Evolutionary conservation across 768 basidiomycete genomes (phyloP).

Genomic region (Lentinus tigrinus): DNA sequence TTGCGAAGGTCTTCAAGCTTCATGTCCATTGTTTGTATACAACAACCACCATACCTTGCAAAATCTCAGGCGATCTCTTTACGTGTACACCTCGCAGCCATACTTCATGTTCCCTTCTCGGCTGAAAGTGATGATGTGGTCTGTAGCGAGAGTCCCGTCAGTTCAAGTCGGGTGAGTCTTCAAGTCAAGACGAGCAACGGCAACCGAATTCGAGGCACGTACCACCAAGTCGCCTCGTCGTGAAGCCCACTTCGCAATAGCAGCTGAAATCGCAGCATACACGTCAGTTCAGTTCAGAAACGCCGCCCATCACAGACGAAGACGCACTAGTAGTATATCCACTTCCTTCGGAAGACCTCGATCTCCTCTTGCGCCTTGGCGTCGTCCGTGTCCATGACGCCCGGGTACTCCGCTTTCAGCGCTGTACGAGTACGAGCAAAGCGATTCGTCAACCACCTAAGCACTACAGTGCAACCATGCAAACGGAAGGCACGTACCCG

Average conservation of each 20-base stretch:
- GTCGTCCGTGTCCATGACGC: constrained; percentile 44
- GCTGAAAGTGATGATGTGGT: constrained; percentile 64
- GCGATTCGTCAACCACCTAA: too few species aligned
- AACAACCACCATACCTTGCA: too few species aligned
- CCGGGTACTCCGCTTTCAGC: constrained; percentile 57
- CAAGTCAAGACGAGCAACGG: constrained; percentile 6
- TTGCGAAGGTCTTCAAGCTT: too few species aligned
- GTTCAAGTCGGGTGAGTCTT: not conserved
- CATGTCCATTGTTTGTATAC: too few species aligned
- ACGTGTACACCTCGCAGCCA: constrained; percentile 42
- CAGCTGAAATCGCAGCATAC: constrained; percentile 43
- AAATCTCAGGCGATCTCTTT: too few species aligned
- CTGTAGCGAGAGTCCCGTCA: constrained; percentile 32
- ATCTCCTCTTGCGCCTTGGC: constrained; percentile 48
- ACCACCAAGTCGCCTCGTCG: constrained; percentile 65
- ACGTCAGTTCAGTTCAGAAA: not conserved
- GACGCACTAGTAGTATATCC: constrained; percentile 48
- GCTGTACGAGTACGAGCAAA: constrained; percentile 25
- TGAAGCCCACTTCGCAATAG: constrained; percentile 76
- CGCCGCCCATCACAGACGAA: not conserved
- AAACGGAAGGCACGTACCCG: constrained; percentile 31
- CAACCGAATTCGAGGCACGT: constrained; percentile 12
- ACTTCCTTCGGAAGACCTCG: constrained; percentile 62
- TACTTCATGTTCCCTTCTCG: constrained; percentile 63
- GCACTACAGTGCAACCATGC: not conserved